Percentiles rank a stretch among this genome's conserved stretches.
Evolutionary conservation across 2,329 filamentous ascomycete species (phyloP).

Genomic region (Microdochium paspali): DNA sequence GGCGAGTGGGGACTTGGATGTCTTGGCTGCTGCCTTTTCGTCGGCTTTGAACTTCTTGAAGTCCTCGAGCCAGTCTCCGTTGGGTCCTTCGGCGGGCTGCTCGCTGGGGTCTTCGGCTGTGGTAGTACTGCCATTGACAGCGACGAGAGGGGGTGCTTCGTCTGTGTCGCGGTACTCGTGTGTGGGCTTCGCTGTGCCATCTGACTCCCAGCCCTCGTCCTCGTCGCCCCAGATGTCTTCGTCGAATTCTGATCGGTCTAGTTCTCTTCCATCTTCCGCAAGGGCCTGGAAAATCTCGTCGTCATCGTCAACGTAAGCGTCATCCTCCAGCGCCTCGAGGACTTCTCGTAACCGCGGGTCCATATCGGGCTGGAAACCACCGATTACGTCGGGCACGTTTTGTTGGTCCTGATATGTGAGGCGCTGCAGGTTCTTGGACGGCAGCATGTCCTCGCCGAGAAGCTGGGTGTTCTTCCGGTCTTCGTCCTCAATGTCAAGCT

Average conservation of each 20-base stretch:
- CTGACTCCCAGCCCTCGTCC: conserved; percentile 90
- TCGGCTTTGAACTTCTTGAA: conserved; percentile 94
- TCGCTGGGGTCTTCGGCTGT: conserved; percentile 19
- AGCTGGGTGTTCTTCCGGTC: conserved; percentile 39
- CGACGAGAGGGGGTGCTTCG: conserved; percentile 37
- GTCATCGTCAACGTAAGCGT: conserved; percentile 80
- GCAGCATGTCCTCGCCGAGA: conserved; percentile 65
- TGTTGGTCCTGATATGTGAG: conserved; percentile 88
- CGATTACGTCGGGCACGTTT: conserved; percentile 80
- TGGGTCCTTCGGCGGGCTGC: conserved; percentile 39
- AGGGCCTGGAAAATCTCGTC: conserved; percentile 78
- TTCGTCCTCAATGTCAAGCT: conserved; percentile 43
- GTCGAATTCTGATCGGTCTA: conserved; percentile 75
- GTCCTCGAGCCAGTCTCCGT: conserved; percentile 81
- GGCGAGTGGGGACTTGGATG: conserved; percentile 30
- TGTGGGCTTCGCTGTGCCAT: conserved; percentile 75
- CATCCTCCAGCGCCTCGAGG: conserved; percentile 87
- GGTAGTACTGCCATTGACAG: conserved; percentile 8
- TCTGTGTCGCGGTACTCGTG: conserved; percentile 41
- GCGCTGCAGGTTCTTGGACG: conserved; percentile 69
- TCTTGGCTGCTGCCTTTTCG: conserved; percentile 38
- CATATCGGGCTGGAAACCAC: conserved; percentile 96
- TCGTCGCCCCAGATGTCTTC: conserved; percentile 48
- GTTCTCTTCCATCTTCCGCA: conserved; percentile 59
- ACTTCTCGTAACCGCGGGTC: conserved; percentile 86